These are phyloP conservation scores for Pleomassaria siparia DNA, from an alignment of 2,329 filamentous ascomycete species.

Conservation along the genomic window DNA sequence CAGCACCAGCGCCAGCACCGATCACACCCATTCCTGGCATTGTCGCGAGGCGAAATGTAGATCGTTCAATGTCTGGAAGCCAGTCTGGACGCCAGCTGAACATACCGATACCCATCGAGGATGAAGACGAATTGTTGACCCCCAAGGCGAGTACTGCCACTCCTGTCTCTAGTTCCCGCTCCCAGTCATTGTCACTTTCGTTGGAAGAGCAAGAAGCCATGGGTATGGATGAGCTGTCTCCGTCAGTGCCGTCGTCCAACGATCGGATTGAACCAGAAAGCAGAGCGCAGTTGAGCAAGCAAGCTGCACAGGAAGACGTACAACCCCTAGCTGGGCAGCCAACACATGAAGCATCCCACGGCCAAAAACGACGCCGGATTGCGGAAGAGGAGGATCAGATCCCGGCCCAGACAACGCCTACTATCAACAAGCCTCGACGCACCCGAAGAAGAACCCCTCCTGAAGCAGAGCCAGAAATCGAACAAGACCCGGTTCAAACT, in stretches of 20 bases:
- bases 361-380: neutral
- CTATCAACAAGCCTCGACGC: constrained; percentile 9
- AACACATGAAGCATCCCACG: constrained; percentile 3
- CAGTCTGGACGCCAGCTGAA: constrained; percentile 11
- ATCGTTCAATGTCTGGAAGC: neutral
- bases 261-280: neutral
- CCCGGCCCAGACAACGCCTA: constrained; percentile 15
- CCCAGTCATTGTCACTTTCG: neutral
- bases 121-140: constrained; percentile 20
- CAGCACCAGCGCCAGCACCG: constrained; percentile 19
- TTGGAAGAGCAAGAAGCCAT: constrained; percentile 15
- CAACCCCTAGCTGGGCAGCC: too few species aligned
- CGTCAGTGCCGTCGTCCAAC: constrained; percentile 3
- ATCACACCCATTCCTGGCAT: constrained; percentile 21
- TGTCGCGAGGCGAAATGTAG: neutral
- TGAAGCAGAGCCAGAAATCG: constrained; percentile 4
- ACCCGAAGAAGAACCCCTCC: constrained; percentile 6
- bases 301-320: neutral
- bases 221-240: constrained; percentile 25
- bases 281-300: neutral
- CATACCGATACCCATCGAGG: constrained; percentile 18
- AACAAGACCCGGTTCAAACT: too few species aligned
- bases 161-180: neutral
- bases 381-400: constrained; percentile 10
- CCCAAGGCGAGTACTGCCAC: neutral